Evolutionary conservation across 2,329 filamentous ascomycete genomes (phyloP).

Genomic region (Phaeoacremonium minimum): DNA sequence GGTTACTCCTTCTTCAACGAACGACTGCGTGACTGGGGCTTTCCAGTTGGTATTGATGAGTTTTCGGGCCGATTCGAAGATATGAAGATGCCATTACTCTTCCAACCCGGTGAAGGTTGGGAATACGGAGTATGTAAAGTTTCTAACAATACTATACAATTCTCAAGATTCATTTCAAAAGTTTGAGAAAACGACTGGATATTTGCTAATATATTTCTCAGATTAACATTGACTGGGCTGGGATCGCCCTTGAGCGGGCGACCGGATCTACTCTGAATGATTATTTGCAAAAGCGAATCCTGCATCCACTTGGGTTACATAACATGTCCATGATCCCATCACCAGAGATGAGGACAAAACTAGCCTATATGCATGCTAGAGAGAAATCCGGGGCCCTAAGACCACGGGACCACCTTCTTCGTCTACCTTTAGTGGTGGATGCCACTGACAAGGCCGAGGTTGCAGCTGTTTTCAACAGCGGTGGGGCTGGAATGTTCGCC

Average conservation of each 20-base stretch:
- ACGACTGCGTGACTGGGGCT: slow-evolving; percentile 37
- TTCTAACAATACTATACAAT: no score
- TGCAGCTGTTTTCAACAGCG: slow-evolving; percentile 41
- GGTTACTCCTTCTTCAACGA: slow-evolving; percentile 53
- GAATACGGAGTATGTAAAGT: slow-evolving; percentile 50
- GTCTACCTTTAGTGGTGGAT: slow-evolving; percentile 33
- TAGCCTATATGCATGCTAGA: slow-evolving; percentile 51
- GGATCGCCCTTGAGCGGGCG: slow-evolving; percentile 35
- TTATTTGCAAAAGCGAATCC: slow-evolving; percentile 37
- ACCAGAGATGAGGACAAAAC: slow-evolving; percentile 40
- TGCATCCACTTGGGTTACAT: slow-evolving; percentile 36
- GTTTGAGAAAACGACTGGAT: no score
- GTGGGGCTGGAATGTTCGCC: slow-evolving; percentile 52
- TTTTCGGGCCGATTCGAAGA: slow-evolving; percentile 50
- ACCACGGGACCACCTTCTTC: slow-evolving; percentile 39
- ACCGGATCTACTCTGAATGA: slow-evolving; percentile 33
- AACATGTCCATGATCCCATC: slow-evolving; percentile 49
- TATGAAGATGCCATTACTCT: slow-evolving; percentile 49
- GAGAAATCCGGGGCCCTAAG: slow-evolving; percentile 32
- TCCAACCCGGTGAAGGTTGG: slow-evolving; percentile 60
- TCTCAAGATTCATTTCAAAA: no score
- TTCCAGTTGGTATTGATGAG: slow-evolving; percentile 51
- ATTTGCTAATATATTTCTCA: slow-evolving; percentile 18
- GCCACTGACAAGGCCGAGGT: slow-evolving; percentile 29
- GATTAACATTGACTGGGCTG: slow-evolving; percentile 47